Evolutionary conservation across 345 rosid genomes (phyloP).

Genomic region (Populus euphratica): DNA sequence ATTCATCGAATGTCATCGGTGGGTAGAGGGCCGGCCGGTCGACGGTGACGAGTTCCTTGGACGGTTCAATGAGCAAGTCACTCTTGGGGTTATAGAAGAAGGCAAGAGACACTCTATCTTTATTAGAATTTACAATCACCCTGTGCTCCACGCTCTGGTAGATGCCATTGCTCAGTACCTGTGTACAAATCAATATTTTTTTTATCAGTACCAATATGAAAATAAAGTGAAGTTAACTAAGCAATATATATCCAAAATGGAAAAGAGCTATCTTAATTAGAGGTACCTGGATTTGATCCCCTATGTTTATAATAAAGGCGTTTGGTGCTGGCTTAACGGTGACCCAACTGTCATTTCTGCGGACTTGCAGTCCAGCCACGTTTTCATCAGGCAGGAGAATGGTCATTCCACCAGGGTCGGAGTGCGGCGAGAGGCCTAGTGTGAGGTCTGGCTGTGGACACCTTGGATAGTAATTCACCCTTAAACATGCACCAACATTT

Average conservation of each 20-base stretch:
- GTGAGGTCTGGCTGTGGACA: constrained; percentile 36
- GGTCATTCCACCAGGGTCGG: constrained; percentile 34
- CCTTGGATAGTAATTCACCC: constrained; percentile 30
- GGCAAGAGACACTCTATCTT: constrained; percentile 29
- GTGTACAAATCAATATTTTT: not conserved
- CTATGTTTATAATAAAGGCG: constrained; percentile 30
- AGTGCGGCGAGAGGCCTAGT: constrained; percentile 29
- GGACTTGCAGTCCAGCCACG: constrained; percentile 28
- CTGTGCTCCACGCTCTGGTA: constrained; percentile 32
- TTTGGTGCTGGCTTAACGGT: constrained; percentile 23
- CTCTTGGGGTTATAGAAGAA: constrained; percentile 30
- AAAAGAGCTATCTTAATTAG: not conserved
- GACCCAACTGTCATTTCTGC: constrained; percentile 15
- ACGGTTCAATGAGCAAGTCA: constrained; percentile 20
- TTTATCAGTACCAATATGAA: not conserved
- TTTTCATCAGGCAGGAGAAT: constrained; percentile 30
- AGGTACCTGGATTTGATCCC: constrained; percentile 31
- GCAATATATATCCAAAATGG: not conserved
- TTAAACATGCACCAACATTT: constrained; percentile 21
- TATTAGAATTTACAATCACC: constrained; percentile 25
- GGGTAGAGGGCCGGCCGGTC: constrained; percentile 24
- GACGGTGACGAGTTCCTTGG: constrained; percentile 18
- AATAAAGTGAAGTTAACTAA: too few species aligned
- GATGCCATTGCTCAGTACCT: constrained; percentile 26
- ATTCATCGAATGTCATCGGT: constrained; percentile 21